Base-by-base conservation (phyloP, 75 land plant genomes). In the Pinus albicaulis region DNA sequence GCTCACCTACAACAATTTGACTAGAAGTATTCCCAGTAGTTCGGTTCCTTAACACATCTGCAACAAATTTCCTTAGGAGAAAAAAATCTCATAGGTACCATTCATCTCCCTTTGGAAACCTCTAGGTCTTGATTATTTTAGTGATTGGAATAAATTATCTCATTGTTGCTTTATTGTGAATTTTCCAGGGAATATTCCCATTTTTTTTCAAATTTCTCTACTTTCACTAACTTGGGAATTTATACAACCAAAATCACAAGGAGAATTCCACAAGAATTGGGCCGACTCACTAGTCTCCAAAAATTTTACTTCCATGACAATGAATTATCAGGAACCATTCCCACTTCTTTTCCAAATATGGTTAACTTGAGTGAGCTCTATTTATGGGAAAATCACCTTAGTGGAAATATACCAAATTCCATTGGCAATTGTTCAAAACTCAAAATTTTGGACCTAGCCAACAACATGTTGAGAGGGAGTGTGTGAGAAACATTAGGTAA, bases 11-110 rank as follows among this genome's bases (percentile, higher is more conserved):
- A 86, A 65, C 44, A 53, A 68, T 41, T 64, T 88, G 26, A 31
- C 76, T 3, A 89, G 93, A 4, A 63, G 63, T 2, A 85, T 92
- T 13, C 89, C 90, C 72, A 83, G 0, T 2, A 20, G 60, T 13
- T 92, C 2, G 74, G 55, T 2, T 82, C 74, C 53, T 72, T 77
- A 52, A 62, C 76, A 44, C 8, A 44, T 7, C 48, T 44, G 7
- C 7, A 44, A 7, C 0, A 6, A 1, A 7, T 44, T 44, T 44
- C 7, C 6, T 6, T 44, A 44, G 48, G 48, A 44, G 48, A 0
- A 44, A 44, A 44, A 7, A 57, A 52, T 5, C 57, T 86, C 53
- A 23, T 74, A 2, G 82, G 88, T 20, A 26, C 44, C 2, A 77
- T 83, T 55, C 86, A 77, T 0, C 74, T 23, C 74, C 72, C 28